A percentile compares a stretch with the other conserved stretches of the same genome.
phyloP scores from a whole-genome alignment of 306 rosid species.

The Acacia confusa region DNA sequence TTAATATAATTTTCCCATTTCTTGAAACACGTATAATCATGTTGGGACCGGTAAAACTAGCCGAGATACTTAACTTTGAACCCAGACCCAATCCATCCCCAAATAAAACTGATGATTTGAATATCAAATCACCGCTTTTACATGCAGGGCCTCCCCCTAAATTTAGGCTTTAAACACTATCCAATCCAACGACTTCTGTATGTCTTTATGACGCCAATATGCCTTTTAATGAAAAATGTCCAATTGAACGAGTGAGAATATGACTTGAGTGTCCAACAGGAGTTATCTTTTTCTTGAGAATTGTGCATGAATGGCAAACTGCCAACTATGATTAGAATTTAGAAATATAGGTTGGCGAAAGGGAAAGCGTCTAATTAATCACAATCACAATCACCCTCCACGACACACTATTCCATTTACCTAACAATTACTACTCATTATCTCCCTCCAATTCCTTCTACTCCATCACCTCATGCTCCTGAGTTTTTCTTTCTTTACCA shows the following conservation, averaged over 20 bases:
- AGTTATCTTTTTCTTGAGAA: not conserved
- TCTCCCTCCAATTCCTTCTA: not conserved
- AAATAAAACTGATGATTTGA: no score
- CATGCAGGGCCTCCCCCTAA: not conserved
- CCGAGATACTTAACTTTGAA: not conserved
- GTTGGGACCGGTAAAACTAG: not conserved
- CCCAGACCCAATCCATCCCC: not conserved
- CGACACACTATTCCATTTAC: not conserved
- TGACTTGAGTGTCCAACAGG: not conserved
- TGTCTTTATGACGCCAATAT: not conserved
- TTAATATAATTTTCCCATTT: not conserved
- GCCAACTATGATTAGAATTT: not conserved
- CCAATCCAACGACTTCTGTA: not conserved
- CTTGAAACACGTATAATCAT: not conserved
- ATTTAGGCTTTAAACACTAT: not conserved
- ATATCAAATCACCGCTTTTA: not conserved
- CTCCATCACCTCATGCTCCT: not conserved
- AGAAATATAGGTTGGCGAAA: not conserved
- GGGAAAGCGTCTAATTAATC: constrained; percentile 14
- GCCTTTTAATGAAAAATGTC: not conserved
- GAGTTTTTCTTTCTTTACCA: no score
- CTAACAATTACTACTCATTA: not conserved
- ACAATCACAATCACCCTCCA: not conserved
- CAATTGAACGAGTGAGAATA: not conserved
- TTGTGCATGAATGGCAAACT: not conserved